Conservation (phyloP, 2,329 filamentous ascomycete genomes). For the Magnaporthiopsis incrustans region DNA sequence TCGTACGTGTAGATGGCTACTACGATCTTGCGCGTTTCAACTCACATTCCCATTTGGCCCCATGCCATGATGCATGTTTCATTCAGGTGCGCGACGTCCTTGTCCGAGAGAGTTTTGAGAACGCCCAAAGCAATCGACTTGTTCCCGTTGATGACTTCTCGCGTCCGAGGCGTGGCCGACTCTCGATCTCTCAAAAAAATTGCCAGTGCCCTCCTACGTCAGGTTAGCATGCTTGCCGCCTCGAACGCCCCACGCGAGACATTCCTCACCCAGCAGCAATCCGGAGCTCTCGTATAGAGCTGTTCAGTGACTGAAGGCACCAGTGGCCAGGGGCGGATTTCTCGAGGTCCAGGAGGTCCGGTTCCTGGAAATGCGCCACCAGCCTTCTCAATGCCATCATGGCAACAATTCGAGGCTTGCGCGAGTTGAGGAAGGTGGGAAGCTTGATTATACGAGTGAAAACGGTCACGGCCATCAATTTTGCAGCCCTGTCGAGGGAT, state of each 20-base stretch:
- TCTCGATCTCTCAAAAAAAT: conserved; percentile 49
- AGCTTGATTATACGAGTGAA: conserved; percentile 39
- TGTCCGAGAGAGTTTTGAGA: conserved; percentile 64
- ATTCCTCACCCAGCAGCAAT: conserved; percentile 63
- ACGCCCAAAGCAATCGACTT: conserved; percentile 62
- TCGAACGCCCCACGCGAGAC: background rate
- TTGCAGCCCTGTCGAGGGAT: conserved; percentile 18
- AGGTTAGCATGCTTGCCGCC: background rate
- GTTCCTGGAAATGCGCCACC: conserved; percentile 55
- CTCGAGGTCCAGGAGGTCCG: conserved; percentile 57
- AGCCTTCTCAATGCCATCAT: conserved; percentile 66
- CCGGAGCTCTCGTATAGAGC: conserved; percentile 77
- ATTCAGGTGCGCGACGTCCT: conserved; percentile 57
- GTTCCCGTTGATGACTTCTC: conserved; percentile 50
- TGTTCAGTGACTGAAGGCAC: conserved; percentile 73
- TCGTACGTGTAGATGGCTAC: conserved; percentile 10
- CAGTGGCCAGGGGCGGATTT: conserved; percentile 65
- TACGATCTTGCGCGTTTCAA: background rate
- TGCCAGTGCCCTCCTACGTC: conserved; percentile 3
- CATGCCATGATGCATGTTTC: conserved; percentile 83
- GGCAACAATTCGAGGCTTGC: conserved; percentile 57
- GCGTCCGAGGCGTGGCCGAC: conserved; percentile 17
- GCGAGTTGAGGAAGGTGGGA: conserved; percentile 41
- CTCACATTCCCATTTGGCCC: conserved; percentile 69
- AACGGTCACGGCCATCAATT: conserved; percentile 31